Base-by-base conservation (phyloP, 2,329 filamentous ascomycete genomes). In the Xylaria sp. region DNA sequence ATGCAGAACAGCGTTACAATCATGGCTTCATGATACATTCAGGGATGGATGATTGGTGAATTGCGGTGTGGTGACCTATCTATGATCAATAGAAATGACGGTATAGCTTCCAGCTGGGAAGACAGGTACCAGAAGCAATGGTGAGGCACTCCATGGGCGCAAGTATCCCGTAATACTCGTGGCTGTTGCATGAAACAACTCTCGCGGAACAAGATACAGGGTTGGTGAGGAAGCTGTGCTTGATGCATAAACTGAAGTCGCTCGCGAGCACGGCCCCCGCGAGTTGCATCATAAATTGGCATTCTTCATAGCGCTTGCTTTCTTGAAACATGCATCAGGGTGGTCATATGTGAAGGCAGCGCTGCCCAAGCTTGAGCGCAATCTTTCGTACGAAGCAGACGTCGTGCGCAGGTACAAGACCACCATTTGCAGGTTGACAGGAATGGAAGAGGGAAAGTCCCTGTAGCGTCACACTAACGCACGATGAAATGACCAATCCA, bases 381-480 rank as follows among this genome's bases (percentile, higher is more conserved):
- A 39, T 36, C 60, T 60, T 69, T 53, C 59, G 53, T 63, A 53
- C 53, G 28, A 41, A 68, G 34, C 32, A 53, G 59, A 63, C 56
- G 62, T 60, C 23, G 45, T 43, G 52, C 66, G 65, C 56, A 65
- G 57, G 61, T 62, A 69, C 70, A 70, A 70, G 71, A 68, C 68
- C 65, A 70, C 70, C 70, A 71, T 67, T 63, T 67, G 66, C 70
- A 50, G 41, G 13, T 34, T 67, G 66, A 71, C 68, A 70, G 70
- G 66, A 70, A 72, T 70, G 70, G 69, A 72, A 74, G 66, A 60
- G 69, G 68, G 63, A 71, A 72, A 70, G 65, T 57, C 63, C 68
- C 71, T 68, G 71, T 70, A 75, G 72, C 67, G 74, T 75, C 69
- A 70, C 72, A 75, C 72, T 68, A 68, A 68, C 60, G 67, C 66